phyloP scores from a whole-genome alignment of 768 basidiomycete genomes.

The Termitomyces sp. region DNA sequence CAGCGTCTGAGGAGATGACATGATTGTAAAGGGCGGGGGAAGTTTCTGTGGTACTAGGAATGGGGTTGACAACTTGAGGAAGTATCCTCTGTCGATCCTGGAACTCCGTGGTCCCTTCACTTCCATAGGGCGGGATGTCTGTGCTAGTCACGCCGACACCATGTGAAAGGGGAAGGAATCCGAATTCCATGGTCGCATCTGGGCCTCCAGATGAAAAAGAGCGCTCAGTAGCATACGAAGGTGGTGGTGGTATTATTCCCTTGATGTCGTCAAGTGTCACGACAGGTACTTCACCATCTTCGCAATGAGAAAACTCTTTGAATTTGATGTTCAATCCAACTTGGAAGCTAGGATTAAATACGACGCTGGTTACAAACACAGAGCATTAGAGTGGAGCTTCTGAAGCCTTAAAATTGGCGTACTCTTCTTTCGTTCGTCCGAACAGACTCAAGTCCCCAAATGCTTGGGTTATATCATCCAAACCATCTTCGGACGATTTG shows the following conservation, averaged over 20 bases:
- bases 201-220: background rate
- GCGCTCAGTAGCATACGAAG: background rate
- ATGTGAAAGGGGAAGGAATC: background rate
- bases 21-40: background rate
- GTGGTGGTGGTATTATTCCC: background rate
- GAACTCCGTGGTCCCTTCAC: background rate
- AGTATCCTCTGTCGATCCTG: background rate
- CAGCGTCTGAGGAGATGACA: background rate
- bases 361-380: background rate
- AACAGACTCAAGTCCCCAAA: conserved; percentile 4
- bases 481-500: background rate
- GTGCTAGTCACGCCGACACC: background rate
- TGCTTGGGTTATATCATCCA: background rate
- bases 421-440: conserved; percentile 6
- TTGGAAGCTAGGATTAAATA: background rate
- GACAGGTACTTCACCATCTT: conserved; percentile 1
- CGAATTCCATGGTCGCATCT: background rate
- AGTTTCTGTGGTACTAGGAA: background rate
- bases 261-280: conserved; percentile 3
- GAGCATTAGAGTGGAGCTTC: background rate
- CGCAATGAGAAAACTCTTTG: background rate
- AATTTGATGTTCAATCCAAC: background rate
- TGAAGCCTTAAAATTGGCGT: background rate
- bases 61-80: background rate
- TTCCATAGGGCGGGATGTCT: background rate